Conservation (phyloP, 345 rosid species). For the Citrus trifoliata region DNA sequence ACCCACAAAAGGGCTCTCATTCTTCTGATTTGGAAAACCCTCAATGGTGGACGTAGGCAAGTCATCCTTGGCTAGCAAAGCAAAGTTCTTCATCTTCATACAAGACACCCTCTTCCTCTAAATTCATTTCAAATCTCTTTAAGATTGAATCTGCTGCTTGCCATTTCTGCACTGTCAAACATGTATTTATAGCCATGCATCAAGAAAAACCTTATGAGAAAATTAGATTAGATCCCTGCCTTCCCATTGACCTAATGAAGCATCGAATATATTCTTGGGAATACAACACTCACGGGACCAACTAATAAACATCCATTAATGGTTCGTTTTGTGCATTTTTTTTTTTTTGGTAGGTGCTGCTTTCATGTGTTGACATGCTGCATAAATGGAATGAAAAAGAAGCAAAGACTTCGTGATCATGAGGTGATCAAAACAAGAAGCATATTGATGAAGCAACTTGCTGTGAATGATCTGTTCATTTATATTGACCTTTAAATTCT, state of each 20-base stretch:
- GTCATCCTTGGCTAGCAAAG: constrained; percentile 62
- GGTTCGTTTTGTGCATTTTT: no score
- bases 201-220: neutral
- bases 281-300: neutral
- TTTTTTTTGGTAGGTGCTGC: neutral
- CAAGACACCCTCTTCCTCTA: constrained; percentile 37
- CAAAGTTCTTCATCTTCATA: constrained; percentile 37
- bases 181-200: constrained; percentile 28
- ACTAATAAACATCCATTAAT: neutral
- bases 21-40: neutral
- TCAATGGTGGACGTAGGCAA: constrained; percentile 33
- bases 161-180: neutral
- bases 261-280: constrained; percentile 17
- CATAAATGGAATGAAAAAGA: neutral
- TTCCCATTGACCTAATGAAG: neutral
- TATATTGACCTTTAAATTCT: neutral
- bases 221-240: neutral
- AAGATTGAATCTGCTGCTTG: neutral
- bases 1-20: neutral
- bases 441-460: constrained; percentile 11
- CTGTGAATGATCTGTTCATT: constrained; percentile 13
- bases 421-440: neutral
- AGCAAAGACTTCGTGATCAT: neutral
- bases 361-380: constrained; percentile 2
- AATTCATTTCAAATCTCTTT: neutral